These are phyloP conservation scores for Trichophyton mentagrophytes DNA, from an alignment of 2,329 filamentous ascomycete genomes.

Conservation along the genomic window DNA sequence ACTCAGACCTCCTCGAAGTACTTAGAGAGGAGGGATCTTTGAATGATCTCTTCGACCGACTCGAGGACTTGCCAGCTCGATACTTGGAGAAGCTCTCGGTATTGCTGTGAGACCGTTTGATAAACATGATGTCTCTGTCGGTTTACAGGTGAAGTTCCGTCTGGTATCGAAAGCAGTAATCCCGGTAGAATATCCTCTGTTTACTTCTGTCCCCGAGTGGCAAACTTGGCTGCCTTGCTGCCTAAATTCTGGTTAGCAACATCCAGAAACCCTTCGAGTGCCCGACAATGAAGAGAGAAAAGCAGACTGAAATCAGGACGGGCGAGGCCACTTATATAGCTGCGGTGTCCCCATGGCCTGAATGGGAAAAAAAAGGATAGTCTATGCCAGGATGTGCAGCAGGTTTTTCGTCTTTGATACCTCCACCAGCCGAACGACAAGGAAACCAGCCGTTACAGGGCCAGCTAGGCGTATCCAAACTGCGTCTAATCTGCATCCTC, in stretches of 20 bases:
- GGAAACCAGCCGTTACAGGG: neutral
- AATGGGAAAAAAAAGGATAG: neutral
- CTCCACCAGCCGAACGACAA: neutral
- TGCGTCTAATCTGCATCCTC: neutral
- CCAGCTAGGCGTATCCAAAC: neutral
- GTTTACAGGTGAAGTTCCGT: neutral
- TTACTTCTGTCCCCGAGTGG: neutral
- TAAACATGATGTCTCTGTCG: conserved; percentile 10
- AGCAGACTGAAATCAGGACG: neutral
- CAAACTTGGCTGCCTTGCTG: neutral
- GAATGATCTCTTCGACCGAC: conserved; percentile 18
- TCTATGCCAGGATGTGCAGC: neutral
- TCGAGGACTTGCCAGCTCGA: conserved; percentile 19
- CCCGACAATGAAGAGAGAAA: neutral
- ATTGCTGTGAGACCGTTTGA: conserved; percentile 14
- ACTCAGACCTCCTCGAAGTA: conserved; percentile 18
- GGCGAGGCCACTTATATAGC: neutral
- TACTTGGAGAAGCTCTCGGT: conserved; percentile 21
- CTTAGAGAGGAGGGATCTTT: conserved; percentile 16
- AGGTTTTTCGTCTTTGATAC: neutral
- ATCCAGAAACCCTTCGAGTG: neutral
- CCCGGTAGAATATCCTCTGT: neutral
- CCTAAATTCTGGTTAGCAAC: neutral
- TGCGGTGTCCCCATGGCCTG: neutral
- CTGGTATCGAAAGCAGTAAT: too few relatives aligned